Evolutionary conservation across 129 eudicot species (phyloP).

Genomic region (Chrysanthemum makinoi): DNA sequence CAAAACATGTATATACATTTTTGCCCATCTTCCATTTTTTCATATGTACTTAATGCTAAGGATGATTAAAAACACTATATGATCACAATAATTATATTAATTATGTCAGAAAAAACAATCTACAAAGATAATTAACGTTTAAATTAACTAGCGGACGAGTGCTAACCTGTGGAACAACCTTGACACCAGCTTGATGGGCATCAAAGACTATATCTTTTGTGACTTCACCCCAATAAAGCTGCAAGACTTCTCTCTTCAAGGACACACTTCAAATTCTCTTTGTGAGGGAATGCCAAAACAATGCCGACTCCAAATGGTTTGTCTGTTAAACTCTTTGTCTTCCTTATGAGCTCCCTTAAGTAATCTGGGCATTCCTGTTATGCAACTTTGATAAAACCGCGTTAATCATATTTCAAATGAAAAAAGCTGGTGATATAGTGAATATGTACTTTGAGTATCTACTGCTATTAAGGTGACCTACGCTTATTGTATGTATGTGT

Average conservation of each 20-base stretch:
- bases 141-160: neutral
- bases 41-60: too few species aligned
- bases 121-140: conserved; percentile 6
- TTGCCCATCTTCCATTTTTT: neutral
- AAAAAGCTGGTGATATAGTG: neutral
- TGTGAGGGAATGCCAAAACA: conserved; percentile 88
- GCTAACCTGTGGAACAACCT: conserved; percentile 86
- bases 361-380: conserved; percentile 87
- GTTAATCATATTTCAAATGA: neutral
- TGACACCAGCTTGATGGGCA: conserved; percentile 89
- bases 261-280: conserved; percentile 69
- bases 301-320: conserved; percentile 94
- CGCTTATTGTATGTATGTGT: too few species aligned
- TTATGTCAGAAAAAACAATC: neutral
- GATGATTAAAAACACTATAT: too few species aligned
- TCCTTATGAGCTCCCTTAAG: conserved; percentile 76
- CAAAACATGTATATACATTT: neutral
- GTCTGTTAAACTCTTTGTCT: conserved; percentile 74
- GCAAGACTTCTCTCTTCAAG: conserved; percentile 77
- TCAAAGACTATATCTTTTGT: conserved; percentile 54
- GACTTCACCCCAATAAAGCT: conserved; percentile 88
- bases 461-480: neutral
- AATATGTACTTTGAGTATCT: neutral
- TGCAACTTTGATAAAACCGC: neutral
- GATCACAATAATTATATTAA: too few species aligned